Conservation (phyloP, 2,329 filamentous ascomycete species). For the Chalara sp. region DNA sequence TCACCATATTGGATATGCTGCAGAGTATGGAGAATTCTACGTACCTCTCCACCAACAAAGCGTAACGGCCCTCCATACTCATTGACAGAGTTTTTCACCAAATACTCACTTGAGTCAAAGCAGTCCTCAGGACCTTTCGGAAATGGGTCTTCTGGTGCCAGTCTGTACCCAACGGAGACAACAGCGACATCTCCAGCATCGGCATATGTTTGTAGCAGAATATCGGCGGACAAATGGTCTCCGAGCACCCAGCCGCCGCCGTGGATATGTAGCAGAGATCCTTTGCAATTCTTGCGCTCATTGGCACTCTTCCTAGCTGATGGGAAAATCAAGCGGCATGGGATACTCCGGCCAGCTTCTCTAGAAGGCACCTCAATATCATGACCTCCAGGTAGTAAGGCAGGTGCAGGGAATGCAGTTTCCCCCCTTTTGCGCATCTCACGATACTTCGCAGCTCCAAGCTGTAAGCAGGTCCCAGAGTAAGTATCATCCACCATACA, state of each 20-base stretch:
- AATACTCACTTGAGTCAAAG: constrained; percentile 47
- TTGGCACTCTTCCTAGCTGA: constrained; percentile 30
- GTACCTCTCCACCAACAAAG: constrained; percentile 39
- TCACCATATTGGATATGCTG: constrained; percentile 7
- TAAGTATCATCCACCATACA: no score
- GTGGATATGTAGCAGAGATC: constrained; percentile 49
- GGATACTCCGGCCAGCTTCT: constrained; percentile 41
- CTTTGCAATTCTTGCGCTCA: constrained; percentile 39
- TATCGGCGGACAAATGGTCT: constrained; percentile 25
- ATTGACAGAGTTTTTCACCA: constrained; percentile 39
- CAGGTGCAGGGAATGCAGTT: no score
- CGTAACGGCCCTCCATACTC: constrained; percentile 34
- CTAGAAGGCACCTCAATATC: constrained; percentile 44
- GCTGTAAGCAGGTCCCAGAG: no score
- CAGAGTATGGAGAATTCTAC: constrained; percentile 3
- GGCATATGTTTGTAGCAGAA: constrained; percentile 41
- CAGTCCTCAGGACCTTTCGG: constrained; percentile 49
- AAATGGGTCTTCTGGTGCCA: constrained; percentile 52
- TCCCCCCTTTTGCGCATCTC: no score
- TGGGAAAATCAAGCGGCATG: constrained; percentile 33
- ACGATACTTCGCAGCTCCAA: no score
- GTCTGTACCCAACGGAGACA: constrained; percentile 50
- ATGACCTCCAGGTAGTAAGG: no score
- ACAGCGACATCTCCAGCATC: constrained; percentile 40
- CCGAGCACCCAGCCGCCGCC: constrained; percentile 37